Base-by-base conservation (phyloP, 2,329 filamentous ascomycete species). In the Neofusicoccum sp. region DNA sequence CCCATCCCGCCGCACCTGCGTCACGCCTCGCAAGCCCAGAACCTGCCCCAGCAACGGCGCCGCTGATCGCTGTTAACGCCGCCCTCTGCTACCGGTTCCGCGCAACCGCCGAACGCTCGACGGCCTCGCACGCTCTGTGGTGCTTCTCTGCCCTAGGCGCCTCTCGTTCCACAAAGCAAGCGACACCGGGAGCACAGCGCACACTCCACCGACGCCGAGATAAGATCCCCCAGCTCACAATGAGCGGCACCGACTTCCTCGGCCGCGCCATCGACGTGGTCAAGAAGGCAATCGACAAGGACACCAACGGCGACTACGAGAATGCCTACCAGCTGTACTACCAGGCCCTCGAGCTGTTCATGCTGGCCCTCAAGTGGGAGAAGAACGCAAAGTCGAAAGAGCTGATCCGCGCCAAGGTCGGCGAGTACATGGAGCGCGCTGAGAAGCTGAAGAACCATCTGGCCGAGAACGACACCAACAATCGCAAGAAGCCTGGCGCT, bases 361-460 rank as follows among this genome's bases (percentile, higher is more conserved):
- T 99, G 91, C 90, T 98, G 66, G 95, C 95, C 37, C 85, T 99
- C 65, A 99, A 99, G 84, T 99, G 94, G 94, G 95, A 99, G 82
- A 99, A 98, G 86, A 98, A 97, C 81, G 88, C 91, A 67, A 94
- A 93, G 71, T 93, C 92, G 67, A 98, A 98, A 83, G 93, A 96
- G 75, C 96, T 97, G 86, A 97, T 99, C 78, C 90, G 95, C 70
- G 88, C 91, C 71, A 98, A 98, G 83, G 93, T 93, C 22, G 91
- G 85, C 71, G 94, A 97, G 76, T 99, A 99, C 83, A 97, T 99
- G 90, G 94, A 97, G 79, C 92, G 95, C 66, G 95, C 95, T 67
- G 95, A 99, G 83, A 98, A 98, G 82, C 87, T 99, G 67, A 99
- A 99, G 80, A 87, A 89, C 62, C 95, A 98, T 75, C 82, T 99